Percentiles rank a stretch among this genome's conserved stretches.
These are phyloP conservation scores for Teunomyces lycoperdinae DNA, from an alignment of 805 yeast genomes.

Conservation along the genomic window DNA sequence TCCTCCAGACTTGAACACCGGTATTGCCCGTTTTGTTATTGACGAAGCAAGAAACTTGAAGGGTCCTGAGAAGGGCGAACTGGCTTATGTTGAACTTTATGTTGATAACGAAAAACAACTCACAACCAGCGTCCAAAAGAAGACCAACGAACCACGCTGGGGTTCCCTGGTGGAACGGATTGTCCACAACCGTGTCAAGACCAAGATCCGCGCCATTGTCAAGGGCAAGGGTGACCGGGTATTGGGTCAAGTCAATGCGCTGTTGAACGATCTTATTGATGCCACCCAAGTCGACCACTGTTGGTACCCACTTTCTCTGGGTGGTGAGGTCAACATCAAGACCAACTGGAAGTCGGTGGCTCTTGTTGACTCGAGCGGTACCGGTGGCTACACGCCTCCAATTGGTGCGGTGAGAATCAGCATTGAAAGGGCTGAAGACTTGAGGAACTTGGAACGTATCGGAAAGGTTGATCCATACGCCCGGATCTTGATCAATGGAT, in stretches of 20 bases:
- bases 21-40: constrained; percentile 73
- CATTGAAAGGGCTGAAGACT: constrained; percentile 65
- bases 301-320: constrained; percentile 70
- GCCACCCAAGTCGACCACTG: constrained; percentile 73
- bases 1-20: constrained; percentile 91
- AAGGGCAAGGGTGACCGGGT: constrained; percentile 57
- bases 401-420: constrained; percentile 84
- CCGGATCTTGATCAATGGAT: constrained; percentile 73
- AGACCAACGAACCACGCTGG: constrained; percentile 67
- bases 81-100: constrained; percentile 70
- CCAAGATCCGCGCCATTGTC: constrained; percentile 65
- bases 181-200: constrained; percentile 65
- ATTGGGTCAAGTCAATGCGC: constrained; percentile 58
- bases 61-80: constrained; percentile 42
- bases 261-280: constrained; percentile 65
- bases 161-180: constrained; percentile 62
- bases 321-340: constrained; percentile 71
- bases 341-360: constrained; percentile 87
- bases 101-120: constrained; percentile 58
- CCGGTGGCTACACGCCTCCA: constrained; percentile 88
- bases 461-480: constrained; percentile 94
- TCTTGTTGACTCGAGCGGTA: constrained; percentile 60
- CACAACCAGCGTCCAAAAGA: constrained; percentile 58
- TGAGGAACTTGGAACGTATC: constrained; percentile 80
- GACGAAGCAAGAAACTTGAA: constrained; percentile 58